Conservation (phyloP, 768 basidiomycete genomes). For the Lactarius indigo region DNA sequence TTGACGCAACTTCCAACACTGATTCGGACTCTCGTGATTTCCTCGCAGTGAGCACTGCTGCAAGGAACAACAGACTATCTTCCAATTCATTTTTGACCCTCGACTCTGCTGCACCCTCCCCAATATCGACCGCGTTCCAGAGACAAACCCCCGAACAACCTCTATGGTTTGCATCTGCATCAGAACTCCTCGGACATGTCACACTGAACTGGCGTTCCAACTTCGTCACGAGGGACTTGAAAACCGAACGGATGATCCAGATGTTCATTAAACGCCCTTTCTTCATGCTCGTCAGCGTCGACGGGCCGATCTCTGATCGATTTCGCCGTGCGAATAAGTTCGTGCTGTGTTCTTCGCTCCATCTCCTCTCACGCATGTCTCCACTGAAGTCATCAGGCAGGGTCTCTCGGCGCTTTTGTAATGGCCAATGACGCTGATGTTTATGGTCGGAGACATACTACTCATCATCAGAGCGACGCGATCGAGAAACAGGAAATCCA, state of each 20-base stretch:
- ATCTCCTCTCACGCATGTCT: constrained; percentile 12
- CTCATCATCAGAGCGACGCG: background rate
- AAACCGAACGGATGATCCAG: constrained; percentile 51
- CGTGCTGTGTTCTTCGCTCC: background rate
- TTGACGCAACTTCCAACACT: background rate
- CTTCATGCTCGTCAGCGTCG: constrained; percentile 78
- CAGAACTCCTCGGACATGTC: constrained; percentile 63
- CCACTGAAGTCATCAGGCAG: constrained; percentile 15
- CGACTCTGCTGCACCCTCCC: constrained; percentile 15
- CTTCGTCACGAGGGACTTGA: constrained; percentile 78
- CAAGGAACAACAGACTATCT: constrained; percentile 1
- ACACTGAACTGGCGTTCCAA: constrained; percentile 78
- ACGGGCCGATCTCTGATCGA: constrained; percentile 74
- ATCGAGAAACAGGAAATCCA: background rate
- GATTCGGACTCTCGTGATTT: background rate
- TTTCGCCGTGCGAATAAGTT: constrained; percentile 57
- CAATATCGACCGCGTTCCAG: constrained; percentile 3
- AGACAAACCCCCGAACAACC: constrained; percentile 17
- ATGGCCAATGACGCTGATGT: constrained; percentile 62
- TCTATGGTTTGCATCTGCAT: constrained; percentile 43
- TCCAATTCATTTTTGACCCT: constrained; percentile 22
- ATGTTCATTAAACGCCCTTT: constrained; percentile 84
- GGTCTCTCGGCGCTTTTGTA: constrained; percentile 71
- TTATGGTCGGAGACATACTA: constrained; percentile 44
- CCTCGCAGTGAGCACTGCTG: background rate